phyloP scores from a whole-genome alignment of 2,329 filamentous ascomycete species.

The Catunica adiposa region DNA sequence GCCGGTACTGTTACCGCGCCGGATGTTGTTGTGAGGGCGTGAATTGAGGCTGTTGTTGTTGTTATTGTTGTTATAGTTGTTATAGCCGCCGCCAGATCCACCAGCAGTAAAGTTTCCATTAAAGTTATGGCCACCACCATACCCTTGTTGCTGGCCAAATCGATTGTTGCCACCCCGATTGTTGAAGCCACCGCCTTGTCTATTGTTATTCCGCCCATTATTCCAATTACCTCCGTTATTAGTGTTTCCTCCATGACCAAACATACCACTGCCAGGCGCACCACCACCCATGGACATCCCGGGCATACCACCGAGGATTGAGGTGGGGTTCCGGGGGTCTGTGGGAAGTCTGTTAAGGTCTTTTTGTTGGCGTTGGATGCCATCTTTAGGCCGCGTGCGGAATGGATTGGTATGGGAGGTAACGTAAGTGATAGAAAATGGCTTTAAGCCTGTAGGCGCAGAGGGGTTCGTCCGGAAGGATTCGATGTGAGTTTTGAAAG shows the following conservation, averaged over 20 bases:
- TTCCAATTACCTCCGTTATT: conserved; percentile 36
- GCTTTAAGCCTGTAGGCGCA: conserved; percentile 43
- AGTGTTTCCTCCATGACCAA: conserved; percentile 26
- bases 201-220: conserved; percentile 21
- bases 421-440: conserved; percentile 58
- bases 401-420: conserved; percentile 70
- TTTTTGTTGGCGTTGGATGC: conserved; percentile 22
- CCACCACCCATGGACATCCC: neutral
- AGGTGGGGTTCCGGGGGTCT: neutral
- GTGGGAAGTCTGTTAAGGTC: neutral
- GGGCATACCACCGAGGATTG: neutral
- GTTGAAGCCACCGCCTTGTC: neutral
- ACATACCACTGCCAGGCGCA: neutral
- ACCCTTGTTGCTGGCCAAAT: too few species aligned
- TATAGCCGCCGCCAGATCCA: conserved; percentile 16
- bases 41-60: neutral
- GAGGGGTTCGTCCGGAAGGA: conserved; percentile 25
- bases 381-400: conserved; percentile 76
- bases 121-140: neutral
- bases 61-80: conserved; percentile 16
- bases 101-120: conserved; percentile 7
- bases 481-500: conserved; percentile 69
- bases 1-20: too few species aligned
- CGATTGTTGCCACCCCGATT: neutral
- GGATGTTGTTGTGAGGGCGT: too few species aligned